Percentiles rank a stretch among this genome's conserved stretches.
phyloP scores from a whole-genome alignment of 73 alveolate species.

The Paraurostyla sp. region DNA sequence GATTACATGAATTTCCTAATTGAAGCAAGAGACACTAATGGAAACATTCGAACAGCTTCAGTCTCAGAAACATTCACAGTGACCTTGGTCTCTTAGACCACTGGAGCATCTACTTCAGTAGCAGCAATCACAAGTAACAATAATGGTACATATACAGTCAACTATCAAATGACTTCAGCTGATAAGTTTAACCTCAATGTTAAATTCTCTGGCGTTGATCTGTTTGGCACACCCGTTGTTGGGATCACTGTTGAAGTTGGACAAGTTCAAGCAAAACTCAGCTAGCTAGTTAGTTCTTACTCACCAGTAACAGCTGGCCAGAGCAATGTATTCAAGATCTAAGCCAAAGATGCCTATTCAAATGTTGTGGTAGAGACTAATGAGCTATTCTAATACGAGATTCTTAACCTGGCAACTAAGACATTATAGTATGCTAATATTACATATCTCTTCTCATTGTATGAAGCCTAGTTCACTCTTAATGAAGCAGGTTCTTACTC shows the following conservation, averaged over 20 bases:
- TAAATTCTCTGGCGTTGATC: conserved; percentile 12
- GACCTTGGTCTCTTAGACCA: conserved; percentile 33
- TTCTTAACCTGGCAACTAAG: conserved; percentile 29
- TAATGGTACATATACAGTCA: conserved; percentile 67
- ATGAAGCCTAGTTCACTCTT: conserved; percentile 50
- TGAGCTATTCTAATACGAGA: conserved; percentile 14
- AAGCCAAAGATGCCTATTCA: conserved; percentile 65
- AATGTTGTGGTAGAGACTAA: conserved; percentile 42
- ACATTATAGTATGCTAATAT: background rate
- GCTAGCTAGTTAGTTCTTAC: conserved; percentile 20
- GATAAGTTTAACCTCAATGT: conserved; percentile 59
- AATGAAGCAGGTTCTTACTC: conserved; percentile 56
- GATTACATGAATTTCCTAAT: conserved; percentile 54
- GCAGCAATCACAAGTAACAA: conserved; percentile 30
- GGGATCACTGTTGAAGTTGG: conserved; percentile 64
- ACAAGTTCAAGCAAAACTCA: conserved; percentile 35
- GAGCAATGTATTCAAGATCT: conserved; percentile 13
- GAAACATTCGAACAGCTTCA: conserved; percentile 63
- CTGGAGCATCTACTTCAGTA: background rate
- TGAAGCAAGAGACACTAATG: conserved; percentile 68
- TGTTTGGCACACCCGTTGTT: conserved; percentile 60
- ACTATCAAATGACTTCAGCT: conserved; percentile 9
- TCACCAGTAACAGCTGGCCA: conserved; percentile 55
- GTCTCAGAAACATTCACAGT: conserved; percentile 59
- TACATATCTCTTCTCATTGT: conserved; percentile 35